Percentiles rank a stretch among this genome's conserved stretches.
Evolutionary conservation across 1,284 basidiomycete species (phyloP).

Genomic region (Gomphus sp.): DNA sequence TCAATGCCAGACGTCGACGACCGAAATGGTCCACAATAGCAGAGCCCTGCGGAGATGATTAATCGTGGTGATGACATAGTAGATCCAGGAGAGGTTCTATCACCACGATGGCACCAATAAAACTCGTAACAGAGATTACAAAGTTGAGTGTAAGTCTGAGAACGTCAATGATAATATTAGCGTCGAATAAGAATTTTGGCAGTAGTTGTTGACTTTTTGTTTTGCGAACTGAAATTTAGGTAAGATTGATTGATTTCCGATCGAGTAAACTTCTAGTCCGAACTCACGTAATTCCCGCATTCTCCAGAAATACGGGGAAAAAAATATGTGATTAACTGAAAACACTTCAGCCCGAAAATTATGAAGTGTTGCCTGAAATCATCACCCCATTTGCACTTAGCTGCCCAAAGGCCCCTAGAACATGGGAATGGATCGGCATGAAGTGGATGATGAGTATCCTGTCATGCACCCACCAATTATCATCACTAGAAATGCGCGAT

Average conservation of each 20-base stretch:
- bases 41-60: slow-evolving; percentile 25
- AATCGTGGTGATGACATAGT: background rate
- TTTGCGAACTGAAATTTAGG: slow-evolving; percentile 17
- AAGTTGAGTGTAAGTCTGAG: slow-evolving; percentile 33
- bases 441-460: background rate
- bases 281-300: slow-evolving; percentile 33
- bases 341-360: background rate
- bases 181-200: background rate
- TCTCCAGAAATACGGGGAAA: slow-evolving; percentile 33
- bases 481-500: slow-evolving; percentile 40
- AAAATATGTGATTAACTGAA: slow-evolving; percentile 33
- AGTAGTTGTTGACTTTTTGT: slow-evolving; percentile 18
- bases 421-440: background rate
- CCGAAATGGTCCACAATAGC: slow-evolving; percentile 34
- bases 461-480: slow-evolving; percentile 30
- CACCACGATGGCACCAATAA: slow-evolving; percentile 14
- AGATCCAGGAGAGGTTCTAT: background rate
- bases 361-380: background rate
- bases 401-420: slow-evolving; percentile 30
- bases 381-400: slow-evolving; percentile 32
- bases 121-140: slow-evolving; percentile 40
- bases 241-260: background rate
- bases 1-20: slow-evolving; percentile 29
- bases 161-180: background rate
- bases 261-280: background rate